Evolutionary conservation across 345 rosid species (phyloP).

Genomic region (rapeseed (Brassica napus)): Da-Ae NC_063440.1:10896001-10896500

Average conservation of each 20-base stretch:
- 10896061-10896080: background rate
- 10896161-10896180: background rate
- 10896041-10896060: background rate
- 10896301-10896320: background rate
- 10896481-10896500: background rate
- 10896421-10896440: background rate
- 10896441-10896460: background rate
- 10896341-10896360: background rate
- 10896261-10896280: background rate
- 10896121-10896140: background rate
- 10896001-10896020: background rate
- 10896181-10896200: background rate
- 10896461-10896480: background rate
- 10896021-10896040: slow-evolving; percentile 1
- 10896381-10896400: background rate
- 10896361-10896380: background rate
- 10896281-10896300: background rate
- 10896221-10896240: background rate
- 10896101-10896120: background rate
- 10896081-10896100: background rate
- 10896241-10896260: background rate
- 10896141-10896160: background rate
- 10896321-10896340: background rate
- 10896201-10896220: background rate
- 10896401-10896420: background rate